Evolutionary conservation across 768 basidiomycete genomes (phyloP), one percentile per base, ranked within the genome.

Genomic region (Pleurotus tuber-regium): DNA sequence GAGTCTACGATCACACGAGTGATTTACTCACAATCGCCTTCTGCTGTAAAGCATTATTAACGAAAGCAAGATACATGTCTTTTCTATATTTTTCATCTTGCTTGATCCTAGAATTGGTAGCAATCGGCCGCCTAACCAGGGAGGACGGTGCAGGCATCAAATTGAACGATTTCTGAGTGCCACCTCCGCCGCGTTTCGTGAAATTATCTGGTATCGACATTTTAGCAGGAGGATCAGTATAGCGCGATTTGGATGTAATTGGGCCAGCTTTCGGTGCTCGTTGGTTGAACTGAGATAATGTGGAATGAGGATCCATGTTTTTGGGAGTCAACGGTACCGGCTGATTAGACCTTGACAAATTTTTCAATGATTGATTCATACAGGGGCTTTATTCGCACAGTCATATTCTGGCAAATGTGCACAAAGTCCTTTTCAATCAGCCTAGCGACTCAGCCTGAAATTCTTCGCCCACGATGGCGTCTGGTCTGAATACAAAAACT

Each of bases 51-150:
- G 92, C 89, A 61, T 90, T 89, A 58, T 83, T 82, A 23, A 95
- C 81, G 54, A 89, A 93, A 0, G 86, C 82, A 10, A 92, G 77
- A 62, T 89, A 89, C 83, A 95, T 89, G 60, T 89, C 87, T 62
- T 84, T 86, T 58, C 82, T 78, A 53, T 85, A 82, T 56, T 82
- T 79, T 59, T 91, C 87, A 63, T 86, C 87, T 62, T 86, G 80
- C 60, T 84, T 88, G 16, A 92, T 73, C 38, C 89, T 75, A 0
- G 89, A 84, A 62, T 91, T 92, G 11, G 88, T 89, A 16, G 82
- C 86, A 57, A 90, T 88, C 8, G 84, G 88, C 18, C 89, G 71
- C 31, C 64, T 61, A 23, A 70, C 56, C 4, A 70, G 55, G 41
- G 60, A 56, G 18, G 63, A 55, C 19, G 60, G 53, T 57, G 65